Evolutionary conservation across 2,329 filamentous ascomycete genomes (phyloP).

Genomic region (Cordyceps tenuipes): DNA sequence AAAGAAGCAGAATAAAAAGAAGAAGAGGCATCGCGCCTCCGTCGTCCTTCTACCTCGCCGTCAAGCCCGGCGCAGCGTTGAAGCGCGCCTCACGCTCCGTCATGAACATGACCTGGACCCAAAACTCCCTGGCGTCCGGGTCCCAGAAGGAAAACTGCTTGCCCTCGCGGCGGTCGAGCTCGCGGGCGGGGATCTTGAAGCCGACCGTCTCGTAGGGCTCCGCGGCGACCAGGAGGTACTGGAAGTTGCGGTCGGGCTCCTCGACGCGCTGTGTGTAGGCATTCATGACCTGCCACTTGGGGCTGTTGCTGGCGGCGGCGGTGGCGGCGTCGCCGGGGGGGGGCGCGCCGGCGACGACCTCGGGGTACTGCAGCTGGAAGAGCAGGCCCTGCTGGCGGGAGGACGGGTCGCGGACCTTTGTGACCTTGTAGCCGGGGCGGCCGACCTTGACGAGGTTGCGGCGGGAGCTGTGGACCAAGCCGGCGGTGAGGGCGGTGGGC

Average conservation of each 20-base stretch:
- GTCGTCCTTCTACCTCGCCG: slow-evolving; percentile 29
- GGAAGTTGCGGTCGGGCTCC: slow-evolving; percentile 86
- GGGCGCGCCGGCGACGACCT: slow-evolving; percentile 58
- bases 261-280: slow-evolving; percentile 94
- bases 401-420: slow-evolving; percentile 83
- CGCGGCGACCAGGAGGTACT: slow-evolving; percentile 90
- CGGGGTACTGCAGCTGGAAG: slow-evolving; percentile 95
- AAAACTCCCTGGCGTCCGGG: slow-evolving; percentile 91
- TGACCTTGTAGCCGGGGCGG: slow-evolving; percentile 93
- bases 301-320: slow-evolving; percentile 30
- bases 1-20: no score
- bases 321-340: slow-evolving; percentile 35
- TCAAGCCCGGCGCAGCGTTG: slow-evolving; percentile 54
- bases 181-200: slow-evolving; percentile 90
- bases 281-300: slow-evolving; percentile 93
- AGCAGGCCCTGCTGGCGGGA: slow-evolving; percentile 82
- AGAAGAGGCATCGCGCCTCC: neutral
- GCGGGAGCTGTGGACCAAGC: slow-evolving; percentile 58
- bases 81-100: slow-evolving; percentile 94
- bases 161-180: slow-evolving; percentile 83
- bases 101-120: slow-evolving; percentile 96
- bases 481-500: slow-evolving; percentile 62
- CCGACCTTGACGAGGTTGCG: slow-evolving; percentile 92
- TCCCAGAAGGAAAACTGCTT: slow-evolving; percentile 94
- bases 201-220: slow-evolving; percentile 97